Evolutionary conservation across 1,284 basidiomycete genomes (phyloP), one percentile per base, ranked within the genome.

Genomic region (Naganishia sp.): DNA sequence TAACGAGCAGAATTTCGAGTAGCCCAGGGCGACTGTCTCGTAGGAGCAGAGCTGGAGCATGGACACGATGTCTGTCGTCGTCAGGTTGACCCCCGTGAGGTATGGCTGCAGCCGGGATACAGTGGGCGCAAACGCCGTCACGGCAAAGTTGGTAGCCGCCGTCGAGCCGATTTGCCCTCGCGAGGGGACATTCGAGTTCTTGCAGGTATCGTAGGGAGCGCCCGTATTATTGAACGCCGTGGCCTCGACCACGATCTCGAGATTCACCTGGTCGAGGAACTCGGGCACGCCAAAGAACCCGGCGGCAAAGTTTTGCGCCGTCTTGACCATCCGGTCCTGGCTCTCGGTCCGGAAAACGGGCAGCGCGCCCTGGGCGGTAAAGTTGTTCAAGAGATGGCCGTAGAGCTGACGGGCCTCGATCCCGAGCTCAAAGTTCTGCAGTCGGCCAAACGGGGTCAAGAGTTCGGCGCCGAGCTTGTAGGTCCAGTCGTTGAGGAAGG

Each of bases 11-110:
- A 95, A 96, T 70, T 86, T 88, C 33, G 89, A 92, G 74, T 90
- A 94, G 2, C 93, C 94, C 16, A 95, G 83, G 0, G 92, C 89
- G 46, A 94, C 91, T 3, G 93, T 95, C 87, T 94, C 91, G 72
- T 92, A 93, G 7, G 90, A 86, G 74, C 91, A 93, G 1, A 79
- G 72, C 64, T 77, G 72, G 18, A 79, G 68, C 77, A 80, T 77
- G 6, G 75, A 67, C 25, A 69, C 52, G 21, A 74, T 68, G 57
- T 79, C 76, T 28, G 72, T 70, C 5, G 72, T 45, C 43, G 70
- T 73, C 44, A 76, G 42, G 16, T 64, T 75, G 50, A 72, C 45
- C 7, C 73, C 73, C 9, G 57, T 64, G 42, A 75, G 52, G 45
- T 70, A 67, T 28, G 46, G 28, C 59, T 74, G 69, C 66, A 82